Base-by-base conservation (phyloP, 345 rosid genomes). In the Arabidopsis suecica region DNA sequence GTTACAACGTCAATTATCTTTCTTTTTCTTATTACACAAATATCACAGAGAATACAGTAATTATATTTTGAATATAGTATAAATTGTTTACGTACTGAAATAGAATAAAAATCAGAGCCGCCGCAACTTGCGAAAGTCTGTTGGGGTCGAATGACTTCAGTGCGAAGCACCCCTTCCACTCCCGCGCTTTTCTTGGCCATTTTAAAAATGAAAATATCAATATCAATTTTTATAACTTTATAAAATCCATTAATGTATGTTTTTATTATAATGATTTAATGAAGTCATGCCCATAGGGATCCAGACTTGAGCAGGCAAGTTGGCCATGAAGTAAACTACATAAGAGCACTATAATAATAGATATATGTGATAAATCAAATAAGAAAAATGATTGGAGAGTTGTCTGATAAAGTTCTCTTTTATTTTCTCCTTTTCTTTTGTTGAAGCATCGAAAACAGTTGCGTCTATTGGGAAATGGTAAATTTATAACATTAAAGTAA, bases 121-220 rank as follows among this genome's bases (percentile, higher is more conserved):
- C 80, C 71, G 59, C 80, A 69, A 69, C 65, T 76, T 69, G 71
- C 71, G 75, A 69, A 76, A 69, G 80, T 69, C 75, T 76, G 75
- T 69, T 69, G 40, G 41, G 20, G 70, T 36, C 54, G 65, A 69
- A 62, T 69, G 51, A 61, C 75, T 76, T 76, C 58, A 51, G 60
- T 60, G 25, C n/a, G 63, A 60, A 68, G 63, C 74, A 20, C 73
- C 20, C 10, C 48, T 30, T 30, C 68, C 68, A 58, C 68, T 75
- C 61, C 56, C 55, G 68, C 75, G 70, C 73, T 45, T 69, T 62
- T 49, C 68, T 49, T 67, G 36, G 36, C n/a, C 5, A 40, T 11
- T 56, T 72, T 22, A 1, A 28, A 28, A 16, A 16, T 16, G 18
- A 16, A 16, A 16, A 16, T 16, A 16, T 16, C 18, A 16, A 16